Evolutionary conservation across 345 rosid species (phyloP).

Genomic region (Hevea brasiliensis): DNA sequence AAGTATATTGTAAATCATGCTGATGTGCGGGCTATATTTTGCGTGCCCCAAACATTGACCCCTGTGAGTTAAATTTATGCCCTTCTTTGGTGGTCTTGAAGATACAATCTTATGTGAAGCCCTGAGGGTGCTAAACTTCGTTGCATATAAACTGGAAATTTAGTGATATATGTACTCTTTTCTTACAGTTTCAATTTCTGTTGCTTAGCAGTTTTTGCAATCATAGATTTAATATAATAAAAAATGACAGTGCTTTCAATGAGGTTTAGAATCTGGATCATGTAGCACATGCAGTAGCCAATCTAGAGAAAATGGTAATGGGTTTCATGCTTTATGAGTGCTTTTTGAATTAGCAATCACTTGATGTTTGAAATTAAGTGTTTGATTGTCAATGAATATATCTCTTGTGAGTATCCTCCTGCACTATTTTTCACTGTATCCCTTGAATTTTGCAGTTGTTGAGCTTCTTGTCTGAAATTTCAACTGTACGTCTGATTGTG

Average conservation of each 20-base stretch:
- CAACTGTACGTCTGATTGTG: slow-evolving; percentile 79
- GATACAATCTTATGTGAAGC: neutral
- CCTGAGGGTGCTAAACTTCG: neutral
- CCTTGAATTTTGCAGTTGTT: slow-evolving; percentile 65
- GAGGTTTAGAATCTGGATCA: slow-evolving; percentile 5
- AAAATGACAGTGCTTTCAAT: neutral
- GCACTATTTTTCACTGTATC: slow-evolving; percentile 11
- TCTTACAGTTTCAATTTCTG: neutral
- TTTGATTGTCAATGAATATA: too few relatives aligned
- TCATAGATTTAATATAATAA: neutral
- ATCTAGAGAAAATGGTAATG: neutral
- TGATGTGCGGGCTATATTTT: slow-evolving; percentile 71
- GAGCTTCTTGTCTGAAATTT: slow-evolving; percentile 79
- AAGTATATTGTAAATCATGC: slow-evolving; percentile 88
- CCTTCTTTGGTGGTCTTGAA: neutral
- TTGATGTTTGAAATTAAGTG: slow-evolving; percentile 1
- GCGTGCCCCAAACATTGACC: slow-evolving; percentile 77
- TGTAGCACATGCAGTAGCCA: neutral
- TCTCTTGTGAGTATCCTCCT: slow-evolving; percentile 12
- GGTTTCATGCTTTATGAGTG: neutral
- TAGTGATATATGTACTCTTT: neutral
- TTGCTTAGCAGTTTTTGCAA: neutral
- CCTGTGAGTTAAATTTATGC: slow-evolving; percentile 48
- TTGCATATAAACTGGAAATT: neutral
- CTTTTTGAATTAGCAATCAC: neutral